Evolutionary conservation across 2,329 filamentous ascomycete genomes (phyloP).

Genomic region (Neocatenulostroma microsporum): DNA sequence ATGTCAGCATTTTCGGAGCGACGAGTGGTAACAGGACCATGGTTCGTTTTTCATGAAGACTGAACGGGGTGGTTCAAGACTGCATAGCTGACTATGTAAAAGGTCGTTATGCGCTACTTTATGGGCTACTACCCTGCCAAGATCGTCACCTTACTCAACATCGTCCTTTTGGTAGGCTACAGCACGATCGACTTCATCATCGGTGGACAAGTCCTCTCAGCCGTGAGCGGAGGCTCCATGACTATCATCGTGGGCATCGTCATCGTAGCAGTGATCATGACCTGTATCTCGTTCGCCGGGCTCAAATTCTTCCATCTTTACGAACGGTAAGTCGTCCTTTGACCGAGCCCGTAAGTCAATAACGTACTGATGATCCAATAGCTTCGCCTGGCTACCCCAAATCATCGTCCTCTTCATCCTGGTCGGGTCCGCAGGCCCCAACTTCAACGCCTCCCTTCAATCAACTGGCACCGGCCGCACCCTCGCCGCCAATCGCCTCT

Average conservation of each 20-base stretch:
- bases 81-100: too few relatives aligned
- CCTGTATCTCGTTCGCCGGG: constrained; percentile 27
- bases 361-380: too few relatives aligned
- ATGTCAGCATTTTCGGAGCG: constrained; percentile 37
- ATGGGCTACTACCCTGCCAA: constrained; percentile 40
- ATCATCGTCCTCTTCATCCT: constrained; percentile 34
- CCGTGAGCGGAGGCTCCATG: constrained; percentile 31
- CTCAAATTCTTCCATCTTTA: constrained; percentile 36
- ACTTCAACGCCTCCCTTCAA: constrained; percentile 28
- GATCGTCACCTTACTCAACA: constrained; percentile 33
- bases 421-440: constrained; percentile 32
- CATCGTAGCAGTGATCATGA: constrained; percentile 26
- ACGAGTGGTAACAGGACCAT: constrained; percentile 37
- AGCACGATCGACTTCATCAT: constrained; percentile 37
- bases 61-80: too few relatives aligned
- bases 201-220: constrained; percentile 39
- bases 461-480: constrained; percentile 21
- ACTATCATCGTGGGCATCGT: constrained; percentile 33
- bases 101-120: constrained; percentile 30
- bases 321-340: constrained; percentile 35
- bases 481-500: constrained; percentile 29
- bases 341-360: too few relatives aligned
- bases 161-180: constrained; percentile 38
- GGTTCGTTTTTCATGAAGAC: too few relatives aligned
- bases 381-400: constrained; percentile 34